phyloP scores from a whole-genome alignment of 371 early-diverging fungal genomes.

The Circinella umbellata region DNA sequence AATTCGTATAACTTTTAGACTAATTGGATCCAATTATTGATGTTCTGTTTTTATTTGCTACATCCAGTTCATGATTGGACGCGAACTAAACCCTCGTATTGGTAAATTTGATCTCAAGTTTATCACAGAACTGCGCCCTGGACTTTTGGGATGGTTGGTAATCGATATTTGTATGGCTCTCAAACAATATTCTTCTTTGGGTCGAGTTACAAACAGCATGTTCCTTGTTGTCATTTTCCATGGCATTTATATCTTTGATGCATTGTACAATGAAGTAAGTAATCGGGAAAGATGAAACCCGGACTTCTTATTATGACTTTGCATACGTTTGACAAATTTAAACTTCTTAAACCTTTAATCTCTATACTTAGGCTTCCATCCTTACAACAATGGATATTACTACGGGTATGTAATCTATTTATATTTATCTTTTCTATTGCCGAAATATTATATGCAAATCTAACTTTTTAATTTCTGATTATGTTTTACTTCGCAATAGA shows the following conservation, averaged over 20 bases:
- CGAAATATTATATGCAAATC: too few relatives aligned
- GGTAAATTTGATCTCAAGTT: constrained; percentile 89
- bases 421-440: not conserved
- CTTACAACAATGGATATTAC: constrained; percentile 96
- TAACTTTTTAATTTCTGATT: too few relatives aligned
- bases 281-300: too few relatives aligned
- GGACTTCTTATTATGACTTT: too few relatives aligned
- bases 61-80: constrained; percentile 75
- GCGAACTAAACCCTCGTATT: constrained; percentile 88
- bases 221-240: constrained; percentile 77
- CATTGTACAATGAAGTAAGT: constrained; percentile 70
- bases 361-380: constrained; percentile 63
- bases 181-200: constrained; percentile 74
- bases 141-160: constrained; percentile 82
- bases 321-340: too few relatives aligned
- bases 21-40: not conserved
- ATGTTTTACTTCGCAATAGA: constrained; percentile 48
- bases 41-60: not conserved
- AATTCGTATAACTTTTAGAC: not conserved
- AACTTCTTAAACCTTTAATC: too few relatives aligned
- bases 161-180: constrained; percentile 78
- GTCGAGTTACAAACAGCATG: constrained; percentile 81
- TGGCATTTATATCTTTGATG: constrained; percentile 84
- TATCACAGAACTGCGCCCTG: constrained; percentile 90
- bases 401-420: constrained; percentile 35